These are phyloP conservation scores for Populus euphratica DNA, from an alignment of 345 rosid genomes.

Conservation along the genomic window DNA sequence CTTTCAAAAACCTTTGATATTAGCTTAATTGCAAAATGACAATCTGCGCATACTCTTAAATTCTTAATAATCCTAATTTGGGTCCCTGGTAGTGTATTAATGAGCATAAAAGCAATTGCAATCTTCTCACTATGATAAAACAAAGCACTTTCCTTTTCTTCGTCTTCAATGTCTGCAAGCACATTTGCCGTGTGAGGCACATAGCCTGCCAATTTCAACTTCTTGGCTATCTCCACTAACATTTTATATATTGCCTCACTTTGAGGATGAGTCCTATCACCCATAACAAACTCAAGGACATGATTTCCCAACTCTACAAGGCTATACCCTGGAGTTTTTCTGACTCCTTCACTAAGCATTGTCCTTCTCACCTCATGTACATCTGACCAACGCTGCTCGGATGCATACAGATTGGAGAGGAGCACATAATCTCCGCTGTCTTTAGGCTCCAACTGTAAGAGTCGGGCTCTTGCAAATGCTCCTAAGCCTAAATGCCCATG, in stretches of 20 bases:
- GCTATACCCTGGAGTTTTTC: slow-evolving; percentile 69
- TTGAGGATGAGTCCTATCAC: slow-evolving; percentile 62
- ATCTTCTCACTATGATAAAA: slow-evolving; percentile 83
- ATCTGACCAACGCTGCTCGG: slow-evolving; percentile 67
- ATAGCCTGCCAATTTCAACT: slow-evolving; percentile 58
- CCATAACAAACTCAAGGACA: slow-evolving; percentile 63
- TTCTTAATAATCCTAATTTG: slow-evolving; percentile 64
- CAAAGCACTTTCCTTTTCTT: slow-evolving; percentile 70
- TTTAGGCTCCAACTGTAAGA: slow-evolving; percentile 60
- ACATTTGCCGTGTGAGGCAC: slow-evolving; percentile 54
- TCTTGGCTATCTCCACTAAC: slow-evolving; percentile 53
- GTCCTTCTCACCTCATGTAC: slow-evolving; percentile 59
- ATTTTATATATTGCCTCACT: slow-evolving; percentile 46
- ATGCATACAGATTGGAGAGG: slow-evolving; percentile 76
- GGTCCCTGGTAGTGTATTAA: slow-evolving; percentile 49
- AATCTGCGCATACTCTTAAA: slow-evolving; percentile 79
- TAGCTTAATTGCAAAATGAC: slow-evolving; percentile 72
- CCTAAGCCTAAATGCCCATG: slow-evolving; percentile 60
- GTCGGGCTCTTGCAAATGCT: slow-evolving; percentile 49
- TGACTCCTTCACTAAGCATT: slow-evolving; percentile 58
- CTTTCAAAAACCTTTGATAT: slow-evolving; percentile 57
- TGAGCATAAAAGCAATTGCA: slow-evolving; percentile 73
- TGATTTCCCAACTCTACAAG: slow-evolving; percentile 68
- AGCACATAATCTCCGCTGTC: slow-evolving; percentile 81
- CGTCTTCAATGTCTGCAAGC: slow-evolving; percentile 68